Evolutionary conservation across 441 rosid species (phyloP).

Genomic region (Croton setiger): DNA sequence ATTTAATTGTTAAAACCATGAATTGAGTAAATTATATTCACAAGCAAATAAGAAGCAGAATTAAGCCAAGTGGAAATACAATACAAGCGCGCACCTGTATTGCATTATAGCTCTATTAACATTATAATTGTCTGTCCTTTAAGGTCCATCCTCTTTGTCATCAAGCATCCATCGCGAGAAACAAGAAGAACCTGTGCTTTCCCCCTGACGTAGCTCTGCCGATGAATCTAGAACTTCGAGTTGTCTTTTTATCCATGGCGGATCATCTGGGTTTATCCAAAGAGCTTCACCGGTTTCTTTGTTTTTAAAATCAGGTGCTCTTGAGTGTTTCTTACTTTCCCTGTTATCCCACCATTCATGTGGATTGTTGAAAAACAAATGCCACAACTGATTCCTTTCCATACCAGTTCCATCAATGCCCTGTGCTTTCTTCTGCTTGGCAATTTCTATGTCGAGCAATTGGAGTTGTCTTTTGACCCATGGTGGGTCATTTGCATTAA

Average conservation of each 20-base stretch:
- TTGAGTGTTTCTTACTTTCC: conserved; percentile 38
- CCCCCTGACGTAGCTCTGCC: conserved; percentile 26
- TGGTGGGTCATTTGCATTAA: conserved; percentile 49
- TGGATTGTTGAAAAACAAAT: conserved; percentile 62
- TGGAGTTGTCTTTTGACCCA: conserved; percentile 66
- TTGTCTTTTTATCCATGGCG: conserved; percentile 66
- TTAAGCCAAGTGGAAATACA: background rate
- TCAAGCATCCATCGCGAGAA: conserved; percentile 47
- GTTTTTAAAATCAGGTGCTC: conserved; percentile 70
- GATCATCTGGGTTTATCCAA: conserved; percentile 58
- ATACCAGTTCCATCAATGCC: conserved; percentile 27
- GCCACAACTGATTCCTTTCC: conserved; percentile 55
- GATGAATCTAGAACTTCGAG: conserved; percentile 54
- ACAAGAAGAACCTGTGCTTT: conserved; percentile 20
- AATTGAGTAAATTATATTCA: background rate
- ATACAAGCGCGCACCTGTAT: background rate
- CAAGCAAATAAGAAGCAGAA: background rate
- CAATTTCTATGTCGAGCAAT: conserved; percentile 47
- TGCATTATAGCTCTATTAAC: background rate
- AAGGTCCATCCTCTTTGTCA: conserved; percentile 18
- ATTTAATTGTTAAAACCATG: background rate
- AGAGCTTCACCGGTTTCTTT: conserved; percentile 66
- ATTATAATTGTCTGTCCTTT: background rate
- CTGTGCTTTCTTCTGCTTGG: conserved; percentile 3
- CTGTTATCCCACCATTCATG: conserved; percentile 90